Evolutionary conservation across 2,329 filamentous ascomycete genomes (phyloP).

Genomic region (Fusarium sambucinum): DNA sequence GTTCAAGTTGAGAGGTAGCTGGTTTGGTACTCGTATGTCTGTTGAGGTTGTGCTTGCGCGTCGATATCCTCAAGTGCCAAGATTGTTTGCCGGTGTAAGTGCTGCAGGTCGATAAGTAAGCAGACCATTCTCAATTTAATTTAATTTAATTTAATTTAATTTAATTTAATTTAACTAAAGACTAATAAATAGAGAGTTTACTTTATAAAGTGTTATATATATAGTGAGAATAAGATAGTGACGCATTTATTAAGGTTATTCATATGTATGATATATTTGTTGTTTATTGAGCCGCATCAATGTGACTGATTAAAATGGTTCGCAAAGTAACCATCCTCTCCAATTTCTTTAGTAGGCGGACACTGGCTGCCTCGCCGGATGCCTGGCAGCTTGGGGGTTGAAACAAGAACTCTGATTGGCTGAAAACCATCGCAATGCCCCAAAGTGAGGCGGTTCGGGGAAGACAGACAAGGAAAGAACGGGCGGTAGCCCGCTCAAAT

Average conservation of each 20-base stretch:
- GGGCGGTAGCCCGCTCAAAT: neutral
- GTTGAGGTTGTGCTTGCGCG: neutral
- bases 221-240: neutral
- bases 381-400: constrained; percentile 37
- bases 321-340: constrained; percentile 17
- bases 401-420: constrained; percentile 31
- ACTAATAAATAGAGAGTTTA: neutral
- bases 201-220: neutral
- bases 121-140: too few relatives aligned
- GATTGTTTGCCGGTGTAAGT: neutral
- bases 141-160: too few relatives aligned
- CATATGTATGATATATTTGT: neutral
- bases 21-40: neutral
- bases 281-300: constrained; percentile 30
- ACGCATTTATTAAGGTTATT: neutral
- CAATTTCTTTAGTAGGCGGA: constrained; percentile 23
- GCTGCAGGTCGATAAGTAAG: too few relatives aligned
- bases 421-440: constrained; percentile 20
- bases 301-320: constrained; percentile 20
- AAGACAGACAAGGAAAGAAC: constrained; percentile 17
- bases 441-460: constrained; percentile 37
- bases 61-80: neutral
- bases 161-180: neutral
- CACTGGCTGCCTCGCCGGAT: constrained; percentile 35
- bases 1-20: neutral